These are phyloP conservation scores for Aquilaria agallochum DNA, from an alignment of 441 rosid genomes.

Conservation along the genomic window DNA sequence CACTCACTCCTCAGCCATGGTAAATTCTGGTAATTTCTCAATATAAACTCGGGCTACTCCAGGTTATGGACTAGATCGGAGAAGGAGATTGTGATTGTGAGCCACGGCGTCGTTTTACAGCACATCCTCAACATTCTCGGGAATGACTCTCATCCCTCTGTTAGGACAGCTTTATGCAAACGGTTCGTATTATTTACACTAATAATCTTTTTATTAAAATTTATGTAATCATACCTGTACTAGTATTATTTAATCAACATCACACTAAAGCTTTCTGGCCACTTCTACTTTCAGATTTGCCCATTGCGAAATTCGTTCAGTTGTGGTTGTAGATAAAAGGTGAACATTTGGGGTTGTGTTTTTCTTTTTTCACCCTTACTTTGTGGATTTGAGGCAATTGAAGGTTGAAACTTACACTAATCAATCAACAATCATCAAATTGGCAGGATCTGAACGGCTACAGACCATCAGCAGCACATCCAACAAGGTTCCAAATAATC, in stretches of 20 bases:
- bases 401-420: no score
- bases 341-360: not conserved
- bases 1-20: no score
- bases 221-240: no score
- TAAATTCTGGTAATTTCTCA: no score
- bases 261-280: not conserved
- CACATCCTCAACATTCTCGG: conserved; percentile 12
- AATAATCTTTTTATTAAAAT: no score
- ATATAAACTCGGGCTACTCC: not conserved
- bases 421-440: no score
- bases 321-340: conserved; percentile 16
- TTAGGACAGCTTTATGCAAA: conserved; percentile 5
- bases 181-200: conserved; percentile 1
- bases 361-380: not conserved
- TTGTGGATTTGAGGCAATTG: not conserved
- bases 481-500: no score
- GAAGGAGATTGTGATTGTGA: conserved; percentile 16
- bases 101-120: conserved; percentile 19
- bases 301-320: conserved; percentile 18
- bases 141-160: conserved; percentile 5
- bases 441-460: no score
- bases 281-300: conserved; percentile 1
- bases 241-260: no score
- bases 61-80: conserved; percentile 20
- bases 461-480: no score